A percentile compares a stretch with the other conserved stretches of the same genome.
Evolutionary conservation across 2,329 filamentous ascomycete genomes (phyloP).

Genomic region (Fusarium sp.): DNA sequence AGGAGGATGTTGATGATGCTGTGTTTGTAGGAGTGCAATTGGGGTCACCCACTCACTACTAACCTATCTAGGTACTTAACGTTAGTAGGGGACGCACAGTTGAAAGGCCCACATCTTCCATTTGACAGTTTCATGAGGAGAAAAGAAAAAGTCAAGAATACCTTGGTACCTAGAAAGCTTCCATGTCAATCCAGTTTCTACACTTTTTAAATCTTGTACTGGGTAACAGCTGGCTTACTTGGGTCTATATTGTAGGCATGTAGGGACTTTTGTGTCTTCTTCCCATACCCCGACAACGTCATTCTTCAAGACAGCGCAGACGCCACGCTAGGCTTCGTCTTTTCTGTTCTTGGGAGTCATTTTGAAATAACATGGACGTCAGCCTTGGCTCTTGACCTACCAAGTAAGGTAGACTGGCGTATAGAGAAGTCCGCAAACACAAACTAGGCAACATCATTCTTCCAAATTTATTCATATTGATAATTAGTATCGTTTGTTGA

Average conservation of each 20-base stretch:
- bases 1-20: slow-evolving; percentile 7
- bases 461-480: background rate
- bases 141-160: background rate
- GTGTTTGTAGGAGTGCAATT: background rate
- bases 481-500: background rate
- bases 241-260: background rate
- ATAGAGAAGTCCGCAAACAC: background rate
- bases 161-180: no score
- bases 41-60: no score
- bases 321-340: background rate
- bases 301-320: background rate
- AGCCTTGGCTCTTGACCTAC: slow-evolving; percentile 6
- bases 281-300: no score
- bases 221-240: no score
- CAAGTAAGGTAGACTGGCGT: no score
- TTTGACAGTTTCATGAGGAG: background rate
- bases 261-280: background rate
- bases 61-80: no score
- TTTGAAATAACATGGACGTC: background rate
- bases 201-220: no score
- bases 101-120: slow-evolving; percentile 21
- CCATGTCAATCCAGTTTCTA: no score
- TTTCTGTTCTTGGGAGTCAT: background rate
- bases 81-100: background rate
- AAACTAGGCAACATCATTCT: background rate